A percentile compares a stretch with the other conserved stretches of the same genome.
Evolutionary conservation across 306 rosid genomes (phyloP).

Genomic region (Casuarina glauca): DNA sequence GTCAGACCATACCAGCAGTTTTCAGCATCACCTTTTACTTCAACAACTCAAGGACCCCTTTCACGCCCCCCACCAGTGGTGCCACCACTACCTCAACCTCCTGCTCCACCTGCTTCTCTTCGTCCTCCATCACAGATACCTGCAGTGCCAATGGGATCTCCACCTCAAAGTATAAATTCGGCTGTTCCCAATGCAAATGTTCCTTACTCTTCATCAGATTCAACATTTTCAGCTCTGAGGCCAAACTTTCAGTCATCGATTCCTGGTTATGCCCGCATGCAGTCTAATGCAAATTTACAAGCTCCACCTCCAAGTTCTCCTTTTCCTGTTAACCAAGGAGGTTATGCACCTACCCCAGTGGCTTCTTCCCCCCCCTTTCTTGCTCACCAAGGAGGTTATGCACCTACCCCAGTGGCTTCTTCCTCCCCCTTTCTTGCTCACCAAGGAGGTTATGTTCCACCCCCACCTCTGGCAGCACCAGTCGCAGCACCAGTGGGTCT

Average conservation of each 20-base stretch:
- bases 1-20: conserved; percentile 57
- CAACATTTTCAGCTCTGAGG: conserved; percentile 44
- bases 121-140: conserved; percentile 53
- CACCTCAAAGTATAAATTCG: conserved; percentile 48
- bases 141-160: conserved; percentile 69
- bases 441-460: conserved; percentile 64
- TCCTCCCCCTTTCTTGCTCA: conserved; percentile 54
- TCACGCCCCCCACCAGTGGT: conserved; percentile 48
- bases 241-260: conserved; percentile 60
- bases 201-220: conserved; percentile 46
- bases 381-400: conserved; percentile 70
- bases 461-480: conserved; percentile 58
- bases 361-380: conserved; percentile 51
- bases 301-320: conserved; percentile 58
- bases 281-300: conserved; percentile 54
- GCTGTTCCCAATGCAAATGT: conserved; percentile 41
- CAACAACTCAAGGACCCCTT: conserved; percentile 45
- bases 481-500: conserved; percentile 50
- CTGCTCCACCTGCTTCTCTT: conserved; percentile 43
- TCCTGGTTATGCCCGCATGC: conserved; percentile 68
- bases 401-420: conserved; percentile 50
- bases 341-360: conserved; percentile 45
- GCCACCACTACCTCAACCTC: conserved; percentile 50
- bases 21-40: conserved; percentile 55
- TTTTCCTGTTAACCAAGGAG: conserved; percentile 56